Percentiles rank a stretch among this genome's conserved stretches.
Conservation (phyloP, 192 early-diverging fungal species). For the Coemansia sp. region DNA sequence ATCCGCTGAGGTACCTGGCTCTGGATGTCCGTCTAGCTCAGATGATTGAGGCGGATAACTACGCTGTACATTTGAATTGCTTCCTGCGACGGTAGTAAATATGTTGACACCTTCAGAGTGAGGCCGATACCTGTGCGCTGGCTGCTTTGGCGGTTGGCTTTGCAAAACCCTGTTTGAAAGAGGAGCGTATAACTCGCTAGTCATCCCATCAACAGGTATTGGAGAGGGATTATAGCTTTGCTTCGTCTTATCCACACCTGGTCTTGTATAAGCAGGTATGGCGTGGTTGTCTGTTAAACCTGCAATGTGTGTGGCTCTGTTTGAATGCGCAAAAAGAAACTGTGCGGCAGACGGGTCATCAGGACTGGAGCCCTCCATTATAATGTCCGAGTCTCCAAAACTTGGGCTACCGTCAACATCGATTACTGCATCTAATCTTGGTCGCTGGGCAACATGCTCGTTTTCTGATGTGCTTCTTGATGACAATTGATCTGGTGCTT, state of each 20-base stretch:
- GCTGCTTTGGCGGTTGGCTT: not conserved
- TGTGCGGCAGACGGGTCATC: not conserved
- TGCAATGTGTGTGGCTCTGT: not conserved
- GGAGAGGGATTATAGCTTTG: not conserved
- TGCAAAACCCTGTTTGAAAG: not conserved
- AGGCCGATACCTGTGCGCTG: not conserved
- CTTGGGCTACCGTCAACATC: constrained; percentile 6
- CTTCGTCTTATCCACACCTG: not conserved
- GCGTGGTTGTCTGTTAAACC: not conserved
- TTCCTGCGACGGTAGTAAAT: not conserved
- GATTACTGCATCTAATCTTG: not conserved
- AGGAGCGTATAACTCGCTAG: not conserved
- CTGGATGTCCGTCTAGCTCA: not conserved
- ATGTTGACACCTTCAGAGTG: not conserved
- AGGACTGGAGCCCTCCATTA: not conserved
- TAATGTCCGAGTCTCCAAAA: not conserved
- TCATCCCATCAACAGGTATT: not conserved
- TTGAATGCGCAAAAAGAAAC: not conserved
- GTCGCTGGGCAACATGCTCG: not conserved
- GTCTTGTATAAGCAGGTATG: not conserved
- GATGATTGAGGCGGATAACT: not conserved
- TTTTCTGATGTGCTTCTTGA: not conserved
- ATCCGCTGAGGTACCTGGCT: not conserved
- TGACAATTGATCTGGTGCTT: not conserved
- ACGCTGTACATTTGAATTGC: not conserved